These are phyloP conservation scores for Solanum chilense DNA, from an alignment of 257 asterid species.

Conservation along the genomic window DNA sequence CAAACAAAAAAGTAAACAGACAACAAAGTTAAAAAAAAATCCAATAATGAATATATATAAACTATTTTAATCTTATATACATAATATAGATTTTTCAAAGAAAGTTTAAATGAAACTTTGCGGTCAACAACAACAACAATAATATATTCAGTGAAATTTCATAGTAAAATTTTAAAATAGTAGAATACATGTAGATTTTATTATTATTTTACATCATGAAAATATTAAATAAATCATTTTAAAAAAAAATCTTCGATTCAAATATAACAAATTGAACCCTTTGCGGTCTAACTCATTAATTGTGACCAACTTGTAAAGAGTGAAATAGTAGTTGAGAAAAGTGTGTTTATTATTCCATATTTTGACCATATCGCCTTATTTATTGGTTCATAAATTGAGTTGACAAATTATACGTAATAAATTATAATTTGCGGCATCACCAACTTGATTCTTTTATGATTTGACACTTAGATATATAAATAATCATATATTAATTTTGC, in stretches of 20 bases:
- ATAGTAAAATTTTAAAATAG: rapidly evolving
- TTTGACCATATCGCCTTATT: not conserved
- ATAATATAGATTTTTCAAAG: not conserved
- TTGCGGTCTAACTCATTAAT: not conserved
- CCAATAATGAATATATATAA: not conserved
- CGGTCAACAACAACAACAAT: not conserved
- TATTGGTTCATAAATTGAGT: not conserved
- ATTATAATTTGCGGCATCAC: not conserved
- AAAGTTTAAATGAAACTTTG: not conserved
- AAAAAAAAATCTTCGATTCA: rapidly evolving
- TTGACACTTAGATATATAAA: not conserved
- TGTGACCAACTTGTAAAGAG: not conserved
- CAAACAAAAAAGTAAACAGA: not conserved
- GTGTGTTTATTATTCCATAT: not conserved
- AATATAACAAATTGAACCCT: not conserved
- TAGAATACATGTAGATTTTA: no score
- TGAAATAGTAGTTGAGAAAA: not conserved
- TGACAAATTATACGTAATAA: not conserved
- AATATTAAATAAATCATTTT: rapidly evolving
- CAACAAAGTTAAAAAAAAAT: not conserved
- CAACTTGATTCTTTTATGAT: not conserved
- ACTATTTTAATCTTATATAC: not conserved
- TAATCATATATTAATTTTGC: not conserved
- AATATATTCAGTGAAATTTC: no score
- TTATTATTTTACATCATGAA: no score